These are phyloP conservation scores for Cutaneotrichosporon cavernicola DNA, from an alignment of 1,284 basidiomycete species.

Conservation along the genomic window DNA sequence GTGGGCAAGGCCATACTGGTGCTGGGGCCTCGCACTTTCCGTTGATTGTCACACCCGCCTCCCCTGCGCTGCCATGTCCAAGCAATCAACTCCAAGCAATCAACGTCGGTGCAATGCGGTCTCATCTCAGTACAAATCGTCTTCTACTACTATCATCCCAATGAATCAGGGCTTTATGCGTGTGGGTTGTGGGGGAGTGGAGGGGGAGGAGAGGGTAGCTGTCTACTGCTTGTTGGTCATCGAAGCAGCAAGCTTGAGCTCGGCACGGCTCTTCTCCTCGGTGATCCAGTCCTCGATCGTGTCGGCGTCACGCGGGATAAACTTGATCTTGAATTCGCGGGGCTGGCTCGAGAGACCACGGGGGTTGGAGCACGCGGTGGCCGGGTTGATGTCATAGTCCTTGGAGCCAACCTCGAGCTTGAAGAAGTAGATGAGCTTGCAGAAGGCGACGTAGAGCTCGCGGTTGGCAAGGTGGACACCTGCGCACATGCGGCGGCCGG, in stretches of 20 bases:
- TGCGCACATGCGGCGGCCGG: conserved; percentile 29
- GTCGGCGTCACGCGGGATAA: conserved; percentile 25
- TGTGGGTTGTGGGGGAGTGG: not conserved
- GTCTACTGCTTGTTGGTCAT: conserved; percentile 8
- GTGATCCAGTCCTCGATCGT: conserved; percentile 26
- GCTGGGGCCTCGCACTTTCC: too few species aligned
- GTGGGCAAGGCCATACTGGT: too few species aligned
- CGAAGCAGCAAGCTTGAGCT: conserved; percentile 19
- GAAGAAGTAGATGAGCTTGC: conserved; percentile 27
- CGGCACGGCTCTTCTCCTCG: conserved; percentile 24
- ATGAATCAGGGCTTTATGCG: not conserved
- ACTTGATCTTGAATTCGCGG: conserved; percentile 22
- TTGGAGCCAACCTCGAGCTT: conserved; percentile 23
- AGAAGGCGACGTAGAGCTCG: conserved; percentile 26
- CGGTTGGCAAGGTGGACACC: conserved; percentile 30
- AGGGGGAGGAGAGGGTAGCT: not conserved
- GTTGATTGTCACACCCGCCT: too few species aligned
- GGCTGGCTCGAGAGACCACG: conserved; percentile 14
- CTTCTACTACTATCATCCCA: not conserved
- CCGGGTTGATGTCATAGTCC: conserved; percentile 25
- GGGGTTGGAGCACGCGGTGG: conserved; percentile 21
- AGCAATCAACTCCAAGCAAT: not conserved
- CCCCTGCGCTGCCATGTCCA: not conserved
- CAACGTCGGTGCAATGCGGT: not conserved
- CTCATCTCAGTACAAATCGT: not conserved